These are phyloP conservation scores for Penicillium sp. DNA, from an alignment of 2,329 filamentous ascomycete species.

Conservation along the genomic window DNA sequence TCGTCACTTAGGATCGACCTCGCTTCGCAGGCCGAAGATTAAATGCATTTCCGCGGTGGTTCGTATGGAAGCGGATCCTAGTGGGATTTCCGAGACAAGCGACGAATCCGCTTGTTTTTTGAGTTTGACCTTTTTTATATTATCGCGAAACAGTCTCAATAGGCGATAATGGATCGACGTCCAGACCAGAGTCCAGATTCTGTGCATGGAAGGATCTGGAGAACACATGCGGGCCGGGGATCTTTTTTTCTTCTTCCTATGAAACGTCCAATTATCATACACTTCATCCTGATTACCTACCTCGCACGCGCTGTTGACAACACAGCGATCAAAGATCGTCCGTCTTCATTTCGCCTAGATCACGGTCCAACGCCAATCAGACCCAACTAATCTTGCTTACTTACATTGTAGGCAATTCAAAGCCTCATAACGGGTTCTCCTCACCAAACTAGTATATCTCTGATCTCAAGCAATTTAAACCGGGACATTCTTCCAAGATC, in stretches of 20 bases:
- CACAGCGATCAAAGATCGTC: not conserved
- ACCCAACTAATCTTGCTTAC: not conserved
- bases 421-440: not conserved
- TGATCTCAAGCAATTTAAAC: not conserved
- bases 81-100: not conserved
- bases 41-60: not conserved
- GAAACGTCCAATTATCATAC: not conserved
- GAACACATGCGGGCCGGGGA: not conserved
- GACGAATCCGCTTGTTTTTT: not conserved
- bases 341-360: not conserved
- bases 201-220: not conserved
- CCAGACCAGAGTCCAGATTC: not conserved
- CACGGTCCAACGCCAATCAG: not conserved
- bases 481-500: not conserved
- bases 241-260: not conserved
- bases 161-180: not conserved
- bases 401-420: not conserved
- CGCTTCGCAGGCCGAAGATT: not conserved
- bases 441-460: not conserved
- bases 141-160: not conserved
- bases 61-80: not conserved
- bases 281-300: not conserved
- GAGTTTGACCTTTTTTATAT: not conserved
- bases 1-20: not conserved
- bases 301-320: not conserved